phyloP scores from a whole-genome alignment of 306 rosid genomes.

The Lathyrus tuberosus region DNA sequence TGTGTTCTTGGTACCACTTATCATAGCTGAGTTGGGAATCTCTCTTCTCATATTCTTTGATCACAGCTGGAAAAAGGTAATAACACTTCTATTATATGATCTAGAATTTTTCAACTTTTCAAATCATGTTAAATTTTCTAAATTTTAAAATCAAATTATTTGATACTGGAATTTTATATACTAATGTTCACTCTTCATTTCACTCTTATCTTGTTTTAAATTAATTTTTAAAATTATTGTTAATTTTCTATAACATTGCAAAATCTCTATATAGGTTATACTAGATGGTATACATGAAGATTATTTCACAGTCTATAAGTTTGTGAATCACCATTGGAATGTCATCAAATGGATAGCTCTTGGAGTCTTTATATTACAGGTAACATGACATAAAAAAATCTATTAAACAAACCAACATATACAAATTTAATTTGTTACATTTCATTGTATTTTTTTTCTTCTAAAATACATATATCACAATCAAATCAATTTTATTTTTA shows the following conservation, averaged over 20 bases:
- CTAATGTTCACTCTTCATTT: too few relatives aligned
- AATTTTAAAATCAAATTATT: neutral
- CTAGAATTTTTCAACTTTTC: neutral
- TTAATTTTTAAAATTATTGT: neutral
- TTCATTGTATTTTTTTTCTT: too few relatives aligned
- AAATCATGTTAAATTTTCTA: neutral
- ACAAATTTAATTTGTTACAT: neutral
- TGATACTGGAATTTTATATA: neutral
- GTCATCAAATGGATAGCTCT: conserved; percentile 38
- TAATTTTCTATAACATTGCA: neutral
- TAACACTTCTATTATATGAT: neutral
- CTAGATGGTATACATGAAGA: conserved; percentile 18
- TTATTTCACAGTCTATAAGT: conserved; percentile 13
- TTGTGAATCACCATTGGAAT: conserved; percentile 31
- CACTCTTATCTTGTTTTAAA: neutral
- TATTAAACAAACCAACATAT: neutral
- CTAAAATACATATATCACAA: neutral
- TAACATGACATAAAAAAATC: neutral
- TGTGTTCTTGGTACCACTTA: conserved; percentile 33
- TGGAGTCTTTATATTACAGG: conserved; percentile 32
- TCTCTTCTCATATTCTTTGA: conserved; percentile 31
- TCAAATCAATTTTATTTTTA: neutral
- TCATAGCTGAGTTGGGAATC: conserved; percentile 14
- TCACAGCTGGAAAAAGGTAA: conserved; percentile 40
- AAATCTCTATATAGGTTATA: conserved; percentile 33